Evolutionary conservation across 345 rosid genomes (phyloP).

Genomic region (Aquilaria malaccensis): DNA sequence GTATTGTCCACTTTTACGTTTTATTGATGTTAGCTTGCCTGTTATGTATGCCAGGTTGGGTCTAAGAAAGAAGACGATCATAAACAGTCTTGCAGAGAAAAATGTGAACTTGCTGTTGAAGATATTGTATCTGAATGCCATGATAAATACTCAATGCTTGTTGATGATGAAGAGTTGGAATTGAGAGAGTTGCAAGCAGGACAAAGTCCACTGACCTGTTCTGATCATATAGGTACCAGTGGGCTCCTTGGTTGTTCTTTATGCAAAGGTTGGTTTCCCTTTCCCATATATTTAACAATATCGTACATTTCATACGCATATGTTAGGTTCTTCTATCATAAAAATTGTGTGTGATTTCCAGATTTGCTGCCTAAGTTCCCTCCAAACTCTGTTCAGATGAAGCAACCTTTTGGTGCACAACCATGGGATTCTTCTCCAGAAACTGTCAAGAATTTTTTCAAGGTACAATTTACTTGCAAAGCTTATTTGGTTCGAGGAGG

Average conservation of each 20-base stretch:
- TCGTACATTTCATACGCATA: conserved; percentile 3
- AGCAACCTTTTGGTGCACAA: conserved; percentile 66
- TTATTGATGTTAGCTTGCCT: conserved; percentile 10
- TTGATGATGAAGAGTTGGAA: conserved; percentile 94
- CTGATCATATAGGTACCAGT: conserved; percentile 54
- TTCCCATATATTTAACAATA: conserved; percentile 6
- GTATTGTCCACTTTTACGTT: conserved; percentile 1
- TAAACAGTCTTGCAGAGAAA: conserved; percentile 33
- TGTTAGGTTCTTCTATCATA: neutral
- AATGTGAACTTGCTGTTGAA: conserved; percentile 66
- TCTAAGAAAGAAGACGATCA: conserved; percentile 27
- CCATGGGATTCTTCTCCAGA: conserved; percentile 83
- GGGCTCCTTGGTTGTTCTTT: conserved; percentile 52
- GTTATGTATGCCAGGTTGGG: conserved; percentile 39
- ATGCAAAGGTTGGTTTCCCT: conserved; percentile 61
- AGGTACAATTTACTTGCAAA: conserved; percentile 34
- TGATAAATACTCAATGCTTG: conserved; percentile 40
- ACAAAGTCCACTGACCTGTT: conserved; percentile 45
- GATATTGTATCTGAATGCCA: conserved; percentile 26
- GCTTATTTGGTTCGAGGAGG: no score
- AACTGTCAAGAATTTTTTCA: conserved; percentile 81
- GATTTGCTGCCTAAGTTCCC: conserved; percentile 87
- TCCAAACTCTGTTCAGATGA: conserved; percentile 77
- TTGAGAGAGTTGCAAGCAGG: conserved; percentile 68
- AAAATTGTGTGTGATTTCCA: conserved; percentile 28